These are phyloP conservation scores for Yamadazyma dendronema DNA, from an alignment of 1,139 yeast genomes.

Conservation along the genomic window DNA sequence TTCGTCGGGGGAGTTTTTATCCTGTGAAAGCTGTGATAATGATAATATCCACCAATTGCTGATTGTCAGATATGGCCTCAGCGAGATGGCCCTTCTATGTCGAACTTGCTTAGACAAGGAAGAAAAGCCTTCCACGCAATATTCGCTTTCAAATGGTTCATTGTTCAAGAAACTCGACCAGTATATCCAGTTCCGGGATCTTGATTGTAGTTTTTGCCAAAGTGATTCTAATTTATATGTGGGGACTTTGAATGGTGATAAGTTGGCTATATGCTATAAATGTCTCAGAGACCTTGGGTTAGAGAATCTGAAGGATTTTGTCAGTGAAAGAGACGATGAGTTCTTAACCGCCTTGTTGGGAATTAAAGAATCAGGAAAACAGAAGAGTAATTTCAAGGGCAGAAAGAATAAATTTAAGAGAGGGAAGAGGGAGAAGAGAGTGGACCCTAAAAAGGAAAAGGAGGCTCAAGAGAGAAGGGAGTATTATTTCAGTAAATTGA, in stretches of 20 bases:
- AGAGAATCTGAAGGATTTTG: slow-evolving; percentile 20
- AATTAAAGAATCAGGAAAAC: slow-evolving; percentile 40
- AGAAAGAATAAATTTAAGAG: slow-evolving; percentile 25
- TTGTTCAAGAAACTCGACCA: slow-evolving; percentile 47
- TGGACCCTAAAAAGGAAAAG: slow-evolving; percentile 26
- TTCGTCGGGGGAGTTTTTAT: slow-evolving; percentile 38
- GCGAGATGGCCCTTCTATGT: slow-evolving; percentile 54
- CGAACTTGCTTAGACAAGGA: slow-evolving; percentile 44
- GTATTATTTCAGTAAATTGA: slow-evolving; percentile 35
- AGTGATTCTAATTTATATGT: slow-evolving; percentile 41
- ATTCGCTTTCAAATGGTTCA: slow-evolving; percentile 54
- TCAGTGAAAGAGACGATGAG: slow-evolving; percentile 47
- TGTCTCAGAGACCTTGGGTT: slow-evolving; percentile 34
- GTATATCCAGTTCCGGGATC: slow-evolving; percentile 50
- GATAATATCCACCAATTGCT: slow-evolving; percentile 53
- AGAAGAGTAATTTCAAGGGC: slow-evolving; percentile 16
- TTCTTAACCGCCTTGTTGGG: slow-evolving; percentile 51
- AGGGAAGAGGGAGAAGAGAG: slow-evolving; percentile 25
- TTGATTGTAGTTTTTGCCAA: slow-evolving; percentile 46
- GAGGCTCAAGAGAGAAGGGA: slow-evolving; percentile 37
- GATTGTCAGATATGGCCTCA: slow-evolving; percentile 53
- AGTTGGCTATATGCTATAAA: slow-evolving; percentile 36
- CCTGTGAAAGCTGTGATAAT: slow-evolving; percentile 59
- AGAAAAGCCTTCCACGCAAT: slow-evolving; percentile 49
- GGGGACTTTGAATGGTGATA: slow-evolving; percentile 22